Evolutionary conservation across 495 filamentous ascomycete species (phyloP).

Genomic region (Penicillium fimorum): DNA sequence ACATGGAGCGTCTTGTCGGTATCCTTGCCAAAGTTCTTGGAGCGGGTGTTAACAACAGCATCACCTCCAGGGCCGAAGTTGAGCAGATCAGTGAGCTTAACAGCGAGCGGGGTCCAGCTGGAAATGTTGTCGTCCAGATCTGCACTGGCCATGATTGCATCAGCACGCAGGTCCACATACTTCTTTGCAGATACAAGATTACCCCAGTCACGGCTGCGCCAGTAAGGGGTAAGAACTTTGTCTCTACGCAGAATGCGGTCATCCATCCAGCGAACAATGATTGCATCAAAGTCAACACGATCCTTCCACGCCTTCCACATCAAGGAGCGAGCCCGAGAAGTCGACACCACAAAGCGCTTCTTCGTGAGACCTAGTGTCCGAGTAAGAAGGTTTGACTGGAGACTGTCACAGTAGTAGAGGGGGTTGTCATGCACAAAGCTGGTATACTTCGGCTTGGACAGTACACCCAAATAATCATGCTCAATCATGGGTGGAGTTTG

Average conservation of each 20-base stretch:
- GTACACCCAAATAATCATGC: conserved; percentile 53
- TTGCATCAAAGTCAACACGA: conserved; percentile 56
- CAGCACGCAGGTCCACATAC: conserved; percentile 55
- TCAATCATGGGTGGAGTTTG: conserved; percentile 60
- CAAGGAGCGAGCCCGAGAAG: conserved; percentile 56
- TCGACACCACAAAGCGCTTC: conserved; percentile 54
- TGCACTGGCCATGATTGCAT: conserved; percentile 59
- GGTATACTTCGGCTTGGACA: conserved; percentile 54
- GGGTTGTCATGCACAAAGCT: conserved; percentile 58
- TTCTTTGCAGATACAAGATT: conserved; percentile 52
- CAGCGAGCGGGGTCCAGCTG: conserved; percentile 58
- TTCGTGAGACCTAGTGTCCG: conserved; percentile 48
- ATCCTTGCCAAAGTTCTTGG: conserved; percentile 47
- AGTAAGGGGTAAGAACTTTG: conserved; percentile 54
- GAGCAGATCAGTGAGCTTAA: conserved; percentile 62
- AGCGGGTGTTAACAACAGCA: conserved; percentile 43
- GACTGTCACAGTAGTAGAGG: conserved; percentile 49
- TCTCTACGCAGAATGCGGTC: conserved; percentile 59
- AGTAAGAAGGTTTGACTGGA: conserved; percentile 46
- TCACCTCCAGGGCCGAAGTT: conserved; percentile 66
- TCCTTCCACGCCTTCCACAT: conserved; percentile 67
- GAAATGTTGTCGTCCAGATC: conserved; percentile 60
- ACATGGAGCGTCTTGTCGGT: conserved; percentile 58
- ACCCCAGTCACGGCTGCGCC: conserved; percentile 55
- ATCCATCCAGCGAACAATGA: conserved; percentile 63